These are phyloP conservation scores for Castanospermum australe DNA, from an alignment of 306 rosid species.

Conservation along the genomic window DNA sequence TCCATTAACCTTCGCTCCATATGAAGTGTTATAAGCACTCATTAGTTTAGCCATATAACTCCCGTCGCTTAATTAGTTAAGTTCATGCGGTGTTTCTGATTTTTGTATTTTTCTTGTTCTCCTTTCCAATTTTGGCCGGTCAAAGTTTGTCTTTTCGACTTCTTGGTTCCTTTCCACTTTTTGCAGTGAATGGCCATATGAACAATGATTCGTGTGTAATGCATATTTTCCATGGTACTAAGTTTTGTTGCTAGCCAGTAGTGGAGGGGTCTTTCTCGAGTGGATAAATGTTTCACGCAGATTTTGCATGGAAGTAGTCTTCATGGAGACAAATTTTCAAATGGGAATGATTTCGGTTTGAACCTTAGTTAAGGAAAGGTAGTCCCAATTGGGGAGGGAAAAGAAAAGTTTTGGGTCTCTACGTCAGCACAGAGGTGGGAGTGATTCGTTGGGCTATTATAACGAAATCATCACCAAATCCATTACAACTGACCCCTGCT, in stretches of 20 bases:
- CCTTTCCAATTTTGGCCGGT: not conserved
- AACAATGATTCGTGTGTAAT: not conserved
- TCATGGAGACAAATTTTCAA: slow-evolving; percentile 74
- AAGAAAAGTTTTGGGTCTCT: not conserved
- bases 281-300: slow-evolving; percentile 23
- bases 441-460: slow-evolving; percentile 33
- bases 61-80: not conserved
- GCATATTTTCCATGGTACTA: slow-evolving; percentile 17
- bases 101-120: not conserved
- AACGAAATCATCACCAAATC: slow-evolving; percentile 49
- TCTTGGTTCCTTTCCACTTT: not conserved
- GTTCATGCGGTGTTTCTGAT: not conserved
- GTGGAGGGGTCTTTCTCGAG: slow-evolving; percentile 11
- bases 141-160: slow-evolving; percentile 5
- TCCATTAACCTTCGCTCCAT: not conserved
- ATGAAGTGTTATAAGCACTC: not conserved
- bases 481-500: not conserved
- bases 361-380: slow-evolving; percentile 33
- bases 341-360: slow-evolving; percentile 64
- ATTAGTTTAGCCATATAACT: not conserved
- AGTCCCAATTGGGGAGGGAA: slow-evolving; percentile 49
- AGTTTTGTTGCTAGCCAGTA: not conserved
- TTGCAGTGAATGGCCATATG: slow-evolving; percentile 34
- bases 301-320: slow-evolving; percentile 51
- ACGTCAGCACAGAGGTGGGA: slow-evolving; percentile 42